Conservation (phyloP, 768 basidiomycete species). For the Rickenella mellea region DNA sequence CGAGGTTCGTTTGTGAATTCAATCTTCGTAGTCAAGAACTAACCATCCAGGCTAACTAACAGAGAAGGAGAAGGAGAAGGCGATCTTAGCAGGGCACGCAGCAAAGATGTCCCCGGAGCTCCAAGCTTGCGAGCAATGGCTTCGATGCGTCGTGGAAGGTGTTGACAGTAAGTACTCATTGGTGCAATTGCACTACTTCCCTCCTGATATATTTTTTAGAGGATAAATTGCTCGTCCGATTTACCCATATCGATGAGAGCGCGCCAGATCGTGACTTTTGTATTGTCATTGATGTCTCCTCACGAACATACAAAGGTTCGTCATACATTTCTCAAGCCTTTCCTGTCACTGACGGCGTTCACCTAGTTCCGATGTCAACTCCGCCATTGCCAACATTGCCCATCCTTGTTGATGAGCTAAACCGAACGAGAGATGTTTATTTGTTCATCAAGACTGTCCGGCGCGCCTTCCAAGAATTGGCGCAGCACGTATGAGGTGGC, state of each 20-base stretch:
- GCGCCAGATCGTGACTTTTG: conserved; percentile 57
- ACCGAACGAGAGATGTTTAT: conserved; percentile 60
- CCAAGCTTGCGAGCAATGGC: conserved; percentile 40
- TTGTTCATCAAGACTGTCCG: conserved; percentile 61
- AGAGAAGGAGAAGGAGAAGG: conserved; percentile 65
- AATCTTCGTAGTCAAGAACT: not conserved
- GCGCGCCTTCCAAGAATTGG: no score
- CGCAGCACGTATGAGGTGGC: no score
- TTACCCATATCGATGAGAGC: conserved; percentile 50
- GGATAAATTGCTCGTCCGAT: conserved; percentile 66
- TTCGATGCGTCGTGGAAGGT: conserved; percentile 69
- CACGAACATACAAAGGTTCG: conserved; percentile 56
- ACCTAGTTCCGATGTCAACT: conserved; percentile 68
- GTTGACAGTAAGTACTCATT: conserved; percentile 36
- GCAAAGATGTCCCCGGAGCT: conserved; percentile 46
- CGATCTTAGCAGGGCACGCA: conserved; percentile 43
- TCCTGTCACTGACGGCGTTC: conserved; percentile 1
- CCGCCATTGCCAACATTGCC: conserved; percentile 61
- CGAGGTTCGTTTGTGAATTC: conserved; percentile 30
- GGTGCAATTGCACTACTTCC: not conserved
- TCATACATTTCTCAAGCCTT: not conserved
- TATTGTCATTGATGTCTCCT: conserved; percentile 68
- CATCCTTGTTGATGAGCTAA: conserved; percentile 60
- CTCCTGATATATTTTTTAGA: conserved; percentile 11
- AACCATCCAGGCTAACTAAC: conserved; percentile 3